These are phyloP conservation scores for Fusarium oxysporum DNA, from an alignment of 2,329 filamentous ascomycete genomes.

Conservation along the genomic window DNA sequence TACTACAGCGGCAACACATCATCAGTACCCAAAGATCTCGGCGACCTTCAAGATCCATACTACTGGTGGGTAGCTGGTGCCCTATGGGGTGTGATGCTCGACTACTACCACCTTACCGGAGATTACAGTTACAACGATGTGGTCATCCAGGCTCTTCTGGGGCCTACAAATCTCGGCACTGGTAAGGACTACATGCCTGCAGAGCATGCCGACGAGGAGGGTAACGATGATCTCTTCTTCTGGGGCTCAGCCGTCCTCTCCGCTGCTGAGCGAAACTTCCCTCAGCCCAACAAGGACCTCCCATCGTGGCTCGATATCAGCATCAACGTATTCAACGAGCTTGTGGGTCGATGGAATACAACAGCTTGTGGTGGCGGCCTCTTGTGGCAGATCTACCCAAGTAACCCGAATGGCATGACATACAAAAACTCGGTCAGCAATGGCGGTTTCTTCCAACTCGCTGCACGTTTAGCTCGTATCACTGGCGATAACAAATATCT, in stretches of 20 bases:
- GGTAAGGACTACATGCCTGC: conserved; percentile 70
- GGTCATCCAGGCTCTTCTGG: conserved; percentile 68
- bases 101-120: conserved; percentile 75
- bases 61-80: conserved; percentile 77
- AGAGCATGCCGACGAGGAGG: conserved; percentile 68
- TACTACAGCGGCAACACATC: conserved; percentile 73
- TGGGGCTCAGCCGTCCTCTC: conserved; percentile 77
- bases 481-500: conserved; percentile 74
- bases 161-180: conserved; percentile 66
- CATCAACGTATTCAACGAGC: conserved; percentile 78
- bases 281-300: conserved; percentile 65
- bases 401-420: conserved; percentile 78
- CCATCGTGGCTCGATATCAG: conserved; percentile 76
- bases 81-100: conserved; percentile 74
- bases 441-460: conserved; percentile 84
- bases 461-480: conserved; percentile 77
- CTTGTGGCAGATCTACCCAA: conserved; percentile 83
- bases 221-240: conserved; percentile 81
- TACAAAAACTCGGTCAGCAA: conserved; percentile 89
- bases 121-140: conserved; percentile 72
- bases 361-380: conserved; percentile 77
- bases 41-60: conserved; percentile 73
- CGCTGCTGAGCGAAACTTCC: conserved; percentile 76
- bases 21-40: conserved; percentile 64
- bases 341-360: conserved; percentile 77